Percentiles rank a stretch among this genome's conserved stretches.
phyloP scores from a whole-genome alignment of 208 protist genomes.

The Novymonas esmeraldas region DNA sequence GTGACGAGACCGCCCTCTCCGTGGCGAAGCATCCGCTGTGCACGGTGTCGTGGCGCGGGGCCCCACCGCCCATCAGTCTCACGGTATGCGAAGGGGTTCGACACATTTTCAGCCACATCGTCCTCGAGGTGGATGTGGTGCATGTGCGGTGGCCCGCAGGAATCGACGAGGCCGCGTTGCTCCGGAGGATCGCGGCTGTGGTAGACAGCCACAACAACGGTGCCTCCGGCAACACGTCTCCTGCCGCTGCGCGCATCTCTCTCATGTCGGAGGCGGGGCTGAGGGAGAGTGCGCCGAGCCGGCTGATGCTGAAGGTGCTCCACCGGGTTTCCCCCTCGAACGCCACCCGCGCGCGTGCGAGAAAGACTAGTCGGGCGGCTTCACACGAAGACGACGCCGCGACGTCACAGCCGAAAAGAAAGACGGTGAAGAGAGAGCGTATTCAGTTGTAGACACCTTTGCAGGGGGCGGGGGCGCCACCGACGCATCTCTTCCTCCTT shows the following conservation, averaged over 20 bases:
- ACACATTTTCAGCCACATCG: slow-evolving; percentile 88
- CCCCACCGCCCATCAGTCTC: background rate
- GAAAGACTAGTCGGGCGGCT: background rate
- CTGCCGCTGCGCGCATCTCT: slow-evolving; percentile 32
- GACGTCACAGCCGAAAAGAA: background rate
- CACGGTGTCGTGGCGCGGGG: background rate
- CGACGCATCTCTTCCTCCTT: no score
- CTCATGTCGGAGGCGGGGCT: slow-evolving; percentile 61
- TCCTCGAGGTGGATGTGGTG: slow-evolving; percentile 72
- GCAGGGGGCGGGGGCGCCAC: no score
- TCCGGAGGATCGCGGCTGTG: slow-evolving; percentile 10
- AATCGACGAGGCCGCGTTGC: slow-evolving; percentile 9
- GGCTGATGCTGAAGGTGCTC: slow-evolving; percentile 68
- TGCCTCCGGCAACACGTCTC: background rate
- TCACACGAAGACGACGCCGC: background rate
- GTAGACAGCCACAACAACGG: slow-evolving; percentile 11
- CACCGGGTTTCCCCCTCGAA: slow-evolving; percentile 12
- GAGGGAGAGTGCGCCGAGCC: slow-evolving; percentile 43
- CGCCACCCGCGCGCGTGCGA: background rate
- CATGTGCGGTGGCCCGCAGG: slow-evolving; percentile 46
- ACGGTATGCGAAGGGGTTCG: slow-evolving; percentile 39
- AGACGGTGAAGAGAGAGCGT: background rate
- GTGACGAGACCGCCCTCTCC: slow-evolving; percentile 1
- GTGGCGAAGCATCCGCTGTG: slow-evolving; percentile 15
- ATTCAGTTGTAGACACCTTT: background rate